Conservation (phyloP, 495 filamentous ascomycete genomes). For the Xylaria sp. region DNA sequence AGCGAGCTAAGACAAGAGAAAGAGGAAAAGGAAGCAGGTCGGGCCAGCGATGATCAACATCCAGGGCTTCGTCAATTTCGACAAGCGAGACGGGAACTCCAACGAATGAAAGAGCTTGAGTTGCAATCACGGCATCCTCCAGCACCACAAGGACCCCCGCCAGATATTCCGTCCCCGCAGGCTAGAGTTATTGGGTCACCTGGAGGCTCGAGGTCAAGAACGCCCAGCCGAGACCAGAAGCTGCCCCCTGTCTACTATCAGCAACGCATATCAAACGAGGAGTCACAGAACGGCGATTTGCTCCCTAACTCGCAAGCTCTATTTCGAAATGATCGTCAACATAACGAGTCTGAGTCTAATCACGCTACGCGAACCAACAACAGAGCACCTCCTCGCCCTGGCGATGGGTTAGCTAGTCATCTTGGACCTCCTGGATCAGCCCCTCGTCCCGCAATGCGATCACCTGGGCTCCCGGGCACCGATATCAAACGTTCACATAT, state of each 20-base stretch:
- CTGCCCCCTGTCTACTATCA: slow-evolving; percentile 51
- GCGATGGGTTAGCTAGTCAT: slow-evolving; percentile 49
- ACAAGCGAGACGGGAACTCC: slow-evolving; percentile 60
- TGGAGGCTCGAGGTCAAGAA: slow-evolving; percentile 40
- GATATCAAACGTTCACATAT: slow-evolving; percentile 52
- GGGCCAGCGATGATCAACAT: slow-evolving; percentile 38
- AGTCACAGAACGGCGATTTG: slow-evolving; percentile 35
- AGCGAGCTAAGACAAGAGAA: slow-evolving; percentile 23
- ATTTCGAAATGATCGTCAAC: slow-evolving; percentile 55
- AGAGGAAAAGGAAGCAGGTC: slow-evolving; percentile 36
- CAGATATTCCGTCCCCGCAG: slow-evolving; percentile 34
- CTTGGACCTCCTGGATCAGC: slow-evolving; percentile 37
- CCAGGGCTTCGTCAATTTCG: slow-evolving; percentile 56
- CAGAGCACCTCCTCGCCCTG: slow-evolving; percentile 45
- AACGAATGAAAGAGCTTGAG: slow-evolving; percentile 58
- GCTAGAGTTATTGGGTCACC: slow-evolving; percentile 43
- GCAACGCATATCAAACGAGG: slow-evolving; percentile 50
- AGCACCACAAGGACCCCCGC: slow-evolving; percentile 35
- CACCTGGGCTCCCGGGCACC: slow-evolving; percentile 53
- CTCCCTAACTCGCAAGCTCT: slow-evolving; percentile 39
- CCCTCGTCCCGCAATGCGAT: slow-evolving; percentile 45
- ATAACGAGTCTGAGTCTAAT: slow-evolving; percentile 67
- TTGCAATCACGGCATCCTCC: slow-evolving; percentile 43
- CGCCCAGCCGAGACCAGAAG: slow-evolving; percentile 53
- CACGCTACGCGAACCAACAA: slow-evolving; percentile 60